Conservation (phyloP, 768 basidiomycete species). For the Tricholoma hemisulphureum region DNA sequence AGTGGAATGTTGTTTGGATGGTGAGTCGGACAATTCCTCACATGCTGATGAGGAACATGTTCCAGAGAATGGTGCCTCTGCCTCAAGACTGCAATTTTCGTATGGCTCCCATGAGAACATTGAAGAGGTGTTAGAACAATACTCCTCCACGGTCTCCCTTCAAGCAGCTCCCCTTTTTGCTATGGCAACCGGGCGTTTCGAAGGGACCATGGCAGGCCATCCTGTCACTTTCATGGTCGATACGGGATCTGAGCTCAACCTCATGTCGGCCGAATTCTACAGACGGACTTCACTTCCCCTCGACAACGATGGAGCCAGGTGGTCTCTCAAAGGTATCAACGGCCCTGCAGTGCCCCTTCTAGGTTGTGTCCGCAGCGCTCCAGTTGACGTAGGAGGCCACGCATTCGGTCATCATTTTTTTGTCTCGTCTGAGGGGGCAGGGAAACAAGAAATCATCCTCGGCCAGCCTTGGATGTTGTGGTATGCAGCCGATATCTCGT, state of each 20-base stretch:
- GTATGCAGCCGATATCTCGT: constrained; percentile 17
- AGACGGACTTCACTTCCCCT: background rate
- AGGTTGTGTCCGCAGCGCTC: constrained; percentile 16
- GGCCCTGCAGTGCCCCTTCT: constrained; percentile 10
- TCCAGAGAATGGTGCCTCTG: background rate
- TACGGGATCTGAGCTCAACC: constrained; percentile 7
- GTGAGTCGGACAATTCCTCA: background rate
- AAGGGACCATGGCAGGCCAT: background rate
- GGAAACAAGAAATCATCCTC: constrained; percentile 16
- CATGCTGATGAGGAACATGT: too few relatives aligned
- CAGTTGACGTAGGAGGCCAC: constrained; percentile 15
- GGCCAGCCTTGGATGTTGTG: constrained; percentile 25
- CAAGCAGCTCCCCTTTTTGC: constrained; percentile 10
- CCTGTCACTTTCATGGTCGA: constrained; percentile 8
- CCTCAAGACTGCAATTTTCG: background rate
- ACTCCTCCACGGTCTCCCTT: constrained; percentile 8
- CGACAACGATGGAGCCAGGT: too few relatives aligned
- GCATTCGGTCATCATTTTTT: constrained; percentile 11
- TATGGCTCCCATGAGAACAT: background rate
- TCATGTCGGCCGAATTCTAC: background rate
- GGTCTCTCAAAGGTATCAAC: constrained; percentile 28
- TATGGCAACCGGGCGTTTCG: constrained; percentile 8
- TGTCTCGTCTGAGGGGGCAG: constrained; percentile 2
- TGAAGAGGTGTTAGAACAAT: constrained; percentile 4
- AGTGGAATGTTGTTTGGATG: background rate